Conservation (phyloP, 495 filamentous ascomycete genomes). For the Podospora appendiculata region DNA sequence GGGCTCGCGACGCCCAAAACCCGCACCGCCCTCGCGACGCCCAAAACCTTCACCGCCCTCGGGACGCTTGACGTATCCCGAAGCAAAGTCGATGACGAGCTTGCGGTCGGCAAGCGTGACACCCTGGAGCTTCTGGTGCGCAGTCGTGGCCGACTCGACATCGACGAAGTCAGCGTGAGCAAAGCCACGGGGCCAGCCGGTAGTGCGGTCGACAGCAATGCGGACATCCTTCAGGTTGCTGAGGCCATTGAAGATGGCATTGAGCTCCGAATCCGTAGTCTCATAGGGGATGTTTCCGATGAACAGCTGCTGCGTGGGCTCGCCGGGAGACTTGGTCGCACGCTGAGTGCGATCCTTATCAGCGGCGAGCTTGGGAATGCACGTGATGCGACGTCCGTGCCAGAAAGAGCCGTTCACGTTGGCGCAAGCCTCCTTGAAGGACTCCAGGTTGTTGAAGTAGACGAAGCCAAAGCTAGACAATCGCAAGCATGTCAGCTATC, state of each 20-base stretch:
- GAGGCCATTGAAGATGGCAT: constrained; percentile 67
- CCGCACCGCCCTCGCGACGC: too few relatives aligned
- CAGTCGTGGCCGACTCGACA: constrained; percentile 51
- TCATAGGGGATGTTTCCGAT: constrained; percentile 89
- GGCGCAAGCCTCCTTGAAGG: constrained; percentile 53
- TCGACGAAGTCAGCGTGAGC: constrained; percentile 81
- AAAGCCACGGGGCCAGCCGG: constrained; percentile 83
- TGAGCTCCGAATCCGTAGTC: constrained; percentile 80
- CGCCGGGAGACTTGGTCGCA: constrained; percentile 2
- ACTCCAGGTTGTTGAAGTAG: constrained; percentile 49
- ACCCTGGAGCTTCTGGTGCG: constrained; percentile 45
- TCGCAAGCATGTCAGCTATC: constrained; percentile 14
- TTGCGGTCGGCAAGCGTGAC: constrained; percentile 57
- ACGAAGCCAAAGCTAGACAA: constrained; percentile 69
- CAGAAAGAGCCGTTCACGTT: constrained; percentile 61
- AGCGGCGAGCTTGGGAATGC: constrained; percentile 31
- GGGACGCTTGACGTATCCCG: too few relatives aligned
- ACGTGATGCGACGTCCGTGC: constrained; percentile 66
- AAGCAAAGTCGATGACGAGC: constrained; percentile 63
- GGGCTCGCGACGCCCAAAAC: too few relatives aligned
- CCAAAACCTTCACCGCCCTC: too few relatives aligned
- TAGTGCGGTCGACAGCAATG: constrained; percentile 81
- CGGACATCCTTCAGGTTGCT: constrained; percentile 71
- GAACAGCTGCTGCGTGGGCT: constrained; percentile 63
- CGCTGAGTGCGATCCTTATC: neutral